Evolutionary conservation across 192 early-diverging fungal genomes (phyloP), one percentile per base, ranked within the genome.

Genomic region (Funneliformis geosporum): DNA sequence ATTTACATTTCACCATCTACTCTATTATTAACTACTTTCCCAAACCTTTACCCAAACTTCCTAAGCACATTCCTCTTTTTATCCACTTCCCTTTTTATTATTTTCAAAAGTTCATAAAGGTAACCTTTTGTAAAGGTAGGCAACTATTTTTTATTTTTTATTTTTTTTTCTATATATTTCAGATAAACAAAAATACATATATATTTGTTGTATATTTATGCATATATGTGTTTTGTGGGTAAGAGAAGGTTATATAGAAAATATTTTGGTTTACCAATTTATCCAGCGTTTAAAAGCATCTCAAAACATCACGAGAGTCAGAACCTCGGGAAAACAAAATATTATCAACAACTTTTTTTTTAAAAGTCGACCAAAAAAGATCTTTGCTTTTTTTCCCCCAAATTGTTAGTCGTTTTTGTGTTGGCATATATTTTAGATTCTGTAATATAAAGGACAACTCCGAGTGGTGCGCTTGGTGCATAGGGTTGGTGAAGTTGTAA

Each of bases 111-210:
- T 3, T 2, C 42, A 2, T 6, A 28, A 42, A 27, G 11, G 68
- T 33, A 39, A 3, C 68, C 68, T 70, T 70, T 70, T 70, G 68
- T 70, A 70, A 70, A 70, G 68, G 68, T 70, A 70, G 18, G 68
- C 4, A 55, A 6, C 18, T 21, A 55, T 18, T 18, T 21, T 55
- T 55, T 55, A 6, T 55, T 21, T 5, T 55, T 55, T 0, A 21
- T 16, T 55, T 55, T n/a, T 6, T 16, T 55, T 62, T 8, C 8
- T 7, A 23, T 33, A 27, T 28, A 65, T 28, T 18, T 12, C n/a
- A 65, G 12, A 65, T 12, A 62, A 62, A 23, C 8, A 23, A 65
- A 33, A 27, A 9, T 33, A 12, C 14, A 8, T 28, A 33, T 12
- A 33, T 33, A 65, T 65, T 39, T 40, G 1, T 8, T 25, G 27